Conservation (phyloP, 768 basidiomycete genomes). For the Saitozyma podzolica region DNA sequence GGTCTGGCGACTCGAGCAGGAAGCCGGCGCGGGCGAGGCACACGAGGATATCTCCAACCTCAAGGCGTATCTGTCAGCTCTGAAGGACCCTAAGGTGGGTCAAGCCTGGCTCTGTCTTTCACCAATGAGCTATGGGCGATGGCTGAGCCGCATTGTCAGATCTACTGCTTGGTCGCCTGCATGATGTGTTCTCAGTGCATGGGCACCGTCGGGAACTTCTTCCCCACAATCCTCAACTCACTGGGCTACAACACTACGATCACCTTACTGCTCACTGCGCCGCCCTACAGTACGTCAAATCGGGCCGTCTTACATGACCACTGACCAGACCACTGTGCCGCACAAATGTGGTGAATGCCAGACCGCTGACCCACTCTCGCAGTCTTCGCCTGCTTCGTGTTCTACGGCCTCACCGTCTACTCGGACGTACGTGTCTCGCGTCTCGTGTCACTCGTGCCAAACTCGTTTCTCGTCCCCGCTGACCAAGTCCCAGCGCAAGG, state of each 20-base stretch:
- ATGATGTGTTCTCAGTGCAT: background rate
- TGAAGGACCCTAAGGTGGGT: slow-evolving; percentile 10
- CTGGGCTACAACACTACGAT: slow-evolving; percentile 20
- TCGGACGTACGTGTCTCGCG: background rate
- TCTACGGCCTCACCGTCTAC: slow-evolving; percentile 6
- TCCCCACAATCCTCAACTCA: slow-evolving; percentile 20
- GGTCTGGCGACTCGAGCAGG: slow-evolving; percentile 15
- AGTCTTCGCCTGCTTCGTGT: slow-evolving; percentile 9
- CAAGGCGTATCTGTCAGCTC: background rate
- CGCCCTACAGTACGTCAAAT: slow-evolving; percentile 11
- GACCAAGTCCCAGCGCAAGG: background rate
- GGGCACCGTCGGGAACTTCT: slow-evolving; percentile 30
- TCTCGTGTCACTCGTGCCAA: background rate
- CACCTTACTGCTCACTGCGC: slow-evolving; percentile 22
- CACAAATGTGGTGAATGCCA: no score
- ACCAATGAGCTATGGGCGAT: background rate
- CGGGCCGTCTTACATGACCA: no score
- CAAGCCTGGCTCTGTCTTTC: background rate
- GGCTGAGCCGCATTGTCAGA: background rate
- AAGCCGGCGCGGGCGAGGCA: slow-evolving; percentile 10
- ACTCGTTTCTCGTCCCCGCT: background rate
- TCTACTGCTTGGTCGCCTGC: slow-evolving; percentile 1
- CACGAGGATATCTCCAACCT: background rate
- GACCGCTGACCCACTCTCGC: no score
- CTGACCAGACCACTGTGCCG: no score